Evolutionary conservation across 177 flowering plant genomes (phyloP), one percentile per base, ranked within the genome.

Genomic region (Vitis hybrid): DNA sequence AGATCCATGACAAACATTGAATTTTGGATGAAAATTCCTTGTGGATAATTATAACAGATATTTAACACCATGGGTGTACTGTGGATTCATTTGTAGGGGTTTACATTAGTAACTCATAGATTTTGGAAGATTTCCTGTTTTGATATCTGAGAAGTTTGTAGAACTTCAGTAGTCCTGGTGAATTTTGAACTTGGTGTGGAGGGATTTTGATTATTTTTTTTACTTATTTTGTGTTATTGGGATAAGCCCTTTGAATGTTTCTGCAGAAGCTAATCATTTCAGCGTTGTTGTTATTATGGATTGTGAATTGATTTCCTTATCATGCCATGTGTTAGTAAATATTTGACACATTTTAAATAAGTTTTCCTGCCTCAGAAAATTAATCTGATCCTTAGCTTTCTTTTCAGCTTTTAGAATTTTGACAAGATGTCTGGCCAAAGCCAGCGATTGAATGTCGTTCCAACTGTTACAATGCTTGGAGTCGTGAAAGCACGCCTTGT

Each of bases 381-480:
- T 9, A 8, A 14, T 35, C 19, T 9, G 13, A 12, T 48, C 6
- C 15, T 14, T 51, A 46, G 19, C 15, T 1, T 32, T 56, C 46
- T 21, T 52, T 67, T 10, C n/a, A 18, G n/a, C 32, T 35, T 2
- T 60, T 67, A 66, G 75, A 67, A 56, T 11, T 66, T 66, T 19
- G 68, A 48, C 69, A 72, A 59, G 70, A 83, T 84, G 87, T 75
- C 87, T 7, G 87, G 85, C 13, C 87, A 84, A 75, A 76, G 50
- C 56, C 85, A 82, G 77, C 80, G 87, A 3, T 69, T 84, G 78
- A 80, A 57, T 80, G 87, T 84, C 50, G 87, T 84, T 71, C 87
- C 87, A 3, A 84, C 87, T 19, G 87, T 84, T 4, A 84, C 87
- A 10, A 72, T 80, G 83, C 85, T 84, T 62, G 83, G 85, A 8